A percentile compares a stretch with the other conserved stretches of the same genome.
Conservation (phyloP, 2,329 filamentous ascomycete genomes). For the Ophiocordyceps robertsii region DNA sequence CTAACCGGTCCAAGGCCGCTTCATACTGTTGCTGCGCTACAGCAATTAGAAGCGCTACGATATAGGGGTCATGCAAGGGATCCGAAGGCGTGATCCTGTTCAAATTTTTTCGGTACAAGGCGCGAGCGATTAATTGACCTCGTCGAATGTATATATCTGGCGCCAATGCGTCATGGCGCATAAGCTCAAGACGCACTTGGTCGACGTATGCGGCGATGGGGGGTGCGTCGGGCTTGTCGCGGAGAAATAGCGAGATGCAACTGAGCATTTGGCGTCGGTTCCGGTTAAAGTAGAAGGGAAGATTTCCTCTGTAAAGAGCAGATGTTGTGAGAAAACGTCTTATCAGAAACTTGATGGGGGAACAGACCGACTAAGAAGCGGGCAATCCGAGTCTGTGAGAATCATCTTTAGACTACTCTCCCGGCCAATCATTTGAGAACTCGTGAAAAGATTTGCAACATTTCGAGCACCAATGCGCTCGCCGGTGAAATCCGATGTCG, state of each 20-base stretch:
- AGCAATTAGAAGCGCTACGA: constrained; percentile 1
- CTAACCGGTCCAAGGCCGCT: no score
- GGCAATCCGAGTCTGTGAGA: neutral
- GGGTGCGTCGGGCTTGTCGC: neutral
- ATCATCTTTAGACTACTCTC: neutral
- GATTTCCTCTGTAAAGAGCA: neutral
- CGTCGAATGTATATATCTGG: neutral
- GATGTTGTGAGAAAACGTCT: neutral
- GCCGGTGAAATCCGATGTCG: neutral
- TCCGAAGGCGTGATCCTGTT: neutral
- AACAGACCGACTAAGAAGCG: neutral
- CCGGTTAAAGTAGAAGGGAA: neutral
- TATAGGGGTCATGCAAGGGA: constrained; percentile 2
- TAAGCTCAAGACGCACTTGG: neutral
- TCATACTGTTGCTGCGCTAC: neutral
- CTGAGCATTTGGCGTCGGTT: neutral
- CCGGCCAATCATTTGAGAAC: neutral
- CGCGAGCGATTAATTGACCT: neutral
- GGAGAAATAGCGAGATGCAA: neutral
- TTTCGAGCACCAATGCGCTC: no score
- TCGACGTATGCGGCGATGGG: neutral
- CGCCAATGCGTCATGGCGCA: neutral
- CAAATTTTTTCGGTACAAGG: neutral
- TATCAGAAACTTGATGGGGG: no score
- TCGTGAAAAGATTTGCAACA: neutral